Conservation (phyloP, 169 alveolate genomes). For the Babesia bovis region DNA sequence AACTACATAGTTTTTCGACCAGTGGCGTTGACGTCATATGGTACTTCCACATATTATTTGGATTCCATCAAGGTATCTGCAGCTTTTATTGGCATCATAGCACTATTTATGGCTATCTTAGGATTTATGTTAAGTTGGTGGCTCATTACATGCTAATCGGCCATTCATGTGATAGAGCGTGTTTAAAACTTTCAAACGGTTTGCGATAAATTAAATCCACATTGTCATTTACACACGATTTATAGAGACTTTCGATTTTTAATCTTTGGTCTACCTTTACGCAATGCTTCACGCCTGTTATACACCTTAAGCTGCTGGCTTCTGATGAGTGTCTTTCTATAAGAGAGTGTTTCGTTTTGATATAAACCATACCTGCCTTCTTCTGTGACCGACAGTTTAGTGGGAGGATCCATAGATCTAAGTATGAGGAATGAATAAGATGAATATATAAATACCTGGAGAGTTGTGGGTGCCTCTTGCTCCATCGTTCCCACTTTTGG, state of each 20-base stretch:
- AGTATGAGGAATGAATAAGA: not conserved
- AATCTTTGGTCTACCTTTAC: conserved; percentile 14
- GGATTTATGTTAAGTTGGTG: conserved; percentile 10
- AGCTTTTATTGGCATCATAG: not conserved
- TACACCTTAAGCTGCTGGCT: conserved; percentile 36
- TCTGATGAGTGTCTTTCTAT: conserved; percentile 17
- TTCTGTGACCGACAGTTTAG: not conserved
- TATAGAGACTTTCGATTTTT: not conserved
- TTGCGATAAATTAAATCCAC: not conserved
- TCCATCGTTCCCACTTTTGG: conserved; percentile 50
- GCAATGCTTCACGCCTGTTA: conserved; percentile 1
- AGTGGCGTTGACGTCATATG: conserved; percentile 47
- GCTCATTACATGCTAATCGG: conserved; percentile 7
- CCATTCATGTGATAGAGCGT: not conserved
- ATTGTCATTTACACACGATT: not conserved
- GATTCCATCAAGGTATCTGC: conserved; percentile 58
- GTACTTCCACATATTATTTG: conserved; percentile 56
- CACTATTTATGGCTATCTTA: not conserved
- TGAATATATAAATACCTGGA: conserved; percentile 16
- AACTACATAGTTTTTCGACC: conserved; percentile 49
- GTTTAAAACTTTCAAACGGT: not conserved
- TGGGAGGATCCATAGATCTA: not conserved
- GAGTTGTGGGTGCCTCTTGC: conserved; percentile 51
- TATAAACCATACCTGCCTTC: conserved; percentile 2
- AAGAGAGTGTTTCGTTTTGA: not conserved